Percentiles rank a stretch among this genome's conserved stretches.
Evolutionary conservation across 768 basidiomycete species (phyloP).

Genomic region (Mycena albidolilacea): DNA sequence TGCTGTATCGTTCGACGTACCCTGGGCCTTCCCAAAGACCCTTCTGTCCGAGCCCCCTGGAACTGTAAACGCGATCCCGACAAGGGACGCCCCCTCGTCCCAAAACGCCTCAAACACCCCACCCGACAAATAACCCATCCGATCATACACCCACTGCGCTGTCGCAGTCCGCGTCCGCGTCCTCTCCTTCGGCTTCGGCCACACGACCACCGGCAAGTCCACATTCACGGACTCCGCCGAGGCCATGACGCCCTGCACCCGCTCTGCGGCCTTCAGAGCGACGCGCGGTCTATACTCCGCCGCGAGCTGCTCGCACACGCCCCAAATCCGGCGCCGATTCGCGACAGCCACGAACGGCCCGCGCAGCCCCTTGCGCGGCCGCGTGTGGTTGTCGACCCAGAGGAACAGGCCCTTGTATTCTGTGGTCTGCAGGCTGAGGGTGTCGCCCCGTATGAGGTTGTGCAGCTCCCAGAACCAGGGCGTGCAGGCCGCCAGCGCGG

Average conservation of each 20-base stretch:
- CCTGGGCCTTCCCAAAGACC: neutral
- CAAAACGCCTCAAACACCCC: constrained; percentile 11
- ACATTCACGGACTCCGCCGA: constrained; percentile 4
- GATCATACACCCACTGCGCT: constrained; percentile 9
- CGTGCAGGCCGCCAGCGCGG: constrained; percentile 1
- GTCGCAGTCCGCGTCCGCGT: neutral
- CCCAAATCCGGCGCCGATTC: constrained; percentile 21
- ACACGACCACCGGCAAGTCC: constrained; percentile 1
- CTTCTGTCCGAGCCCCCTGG: neutral
- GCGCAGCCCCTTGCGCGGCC: neutral
- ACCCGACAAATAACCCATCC: neutral
- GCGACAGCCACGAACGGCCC: constrained; percentile 11
- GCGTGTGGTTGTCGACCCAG: constrained; percentile 1
- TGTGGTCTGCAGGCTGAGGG: neutral
- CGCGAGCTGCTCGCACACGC: constrained; percentile 5
- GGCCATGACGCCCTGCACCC: neutral
- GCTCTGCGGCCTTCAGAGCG: constrained; percentile 1
- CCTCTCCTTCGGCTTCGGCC: constrained; percentile 3
- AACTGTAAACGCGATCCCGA: neutral
- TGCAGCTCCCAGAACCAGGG: constrained; percentile 24
- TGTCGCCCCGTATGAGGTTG: neutral
- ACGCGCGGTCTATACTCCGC: neutral
- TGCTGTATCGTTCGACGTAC: neutral
- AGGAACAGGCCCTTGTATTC: constrained; percentile 7
- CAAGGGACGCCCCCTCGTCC: neutral